A percentile compares a stretch with the other conserved stretches of the same genome.
phyloP scores from a whole-genome alignment of 1,139 yeast genomes.

The Kodamaea ohmeri region DNA sequence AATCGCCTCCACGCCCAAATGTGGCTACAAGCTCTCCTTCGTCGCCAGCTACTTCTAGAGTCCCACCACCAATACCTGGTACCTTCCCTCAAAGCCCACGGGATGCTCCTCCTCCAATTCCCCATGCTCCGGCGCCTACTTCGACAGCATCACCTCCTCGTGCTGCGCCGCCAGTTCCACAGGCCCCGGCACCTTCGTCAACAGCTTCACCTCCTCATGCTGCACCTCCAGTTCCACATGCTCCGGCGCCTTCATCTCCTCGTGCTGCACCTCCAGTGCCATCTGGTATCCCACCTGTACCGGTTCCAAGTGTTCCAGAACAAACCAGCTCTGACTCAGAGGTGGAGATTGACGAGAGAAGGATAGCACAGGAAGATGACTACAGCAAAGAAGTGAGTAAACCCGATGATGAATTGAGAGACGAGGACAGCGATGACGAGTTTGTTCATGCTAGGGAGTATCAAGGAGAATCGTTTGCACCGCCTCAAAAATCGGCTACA shows the following conservation, averaged over 20 bases:
- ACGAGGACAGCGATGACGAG: not conserved
- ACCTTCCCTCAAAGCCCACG: not conserved
- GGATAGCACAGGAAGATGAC: constrained; percentile 1
- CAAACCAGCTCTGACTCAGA: constrained; percentile 2
- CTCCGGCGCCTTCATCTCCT: constrained; percentile 12
- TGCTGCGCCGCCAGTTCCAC: too few relatives aligned
- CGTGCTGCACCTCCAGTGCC: constrained; percentile 12
- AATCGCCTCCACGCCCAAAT: constrained; percentile 6
- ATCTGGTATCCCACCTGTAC: constrained; percentile 5
- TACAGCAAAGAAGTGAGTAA: not conserved
- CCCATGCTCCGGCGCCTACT: constrained; percentile 1
- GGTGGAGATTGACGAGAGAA: constrained; percentile 1
- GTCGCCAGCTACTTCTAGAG: constrained; percentile 15
- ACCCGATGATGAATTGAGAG: not conserved
- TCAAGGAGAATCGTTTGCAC: constrained; percentile 2
- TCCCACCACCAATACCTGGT: constrained; percentile 8
- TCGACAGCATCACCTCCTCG: constrained; percentile 13
- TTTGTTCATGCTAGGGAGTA: too few relatives aligned
- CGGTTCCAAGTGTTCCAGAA: constrained; percentile 7
- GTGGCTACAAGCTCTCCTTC: constrained; percentile 16
- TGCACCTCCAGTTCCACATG: constrained; percentile 11
- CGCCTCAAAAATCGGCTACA: constrained; percentile 3
- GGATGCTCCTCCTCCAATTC: constrained; percentile 2
- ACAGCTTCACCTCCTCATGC: constrained; percentile 6
- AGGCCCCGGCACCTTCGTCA: constrained; percentile 11